Base-by-base conservation (phyloP, 352 stramenopile species). In the Thalassiosira mediterranea region DNA sequence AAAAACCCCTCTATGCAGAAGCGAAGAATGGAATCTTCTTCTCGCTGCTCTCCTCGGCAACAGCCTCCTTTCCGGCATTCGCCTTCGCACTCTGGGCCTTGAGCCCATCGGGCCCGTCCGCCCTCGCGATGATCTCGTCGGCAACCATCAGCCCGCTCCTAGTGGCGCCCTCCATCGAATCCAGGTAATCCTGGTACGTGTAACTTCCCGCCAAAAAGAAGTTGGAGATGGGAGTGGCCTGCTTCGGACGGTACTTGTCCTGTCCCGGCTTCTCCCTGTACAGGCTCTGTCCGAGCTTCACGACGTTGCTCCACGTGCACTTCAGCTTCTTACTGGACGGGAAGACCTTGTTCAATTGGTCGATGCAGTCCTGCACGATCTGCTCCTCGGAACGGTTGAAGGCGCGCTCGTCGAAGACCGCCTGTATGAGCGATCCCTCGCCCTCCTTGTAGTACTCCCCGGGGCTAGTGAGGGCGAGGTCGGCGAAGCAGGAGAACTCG, bases 121-220 rank as follows among this genome's bases (percentile, higher is more conserved):
- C 86, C 46, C 83, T 54, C n/a, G 77, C 81, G 66, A 96, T 91
- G 67, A 96, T 91, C 40, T 93, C 89, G 82, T 95, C 90, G 1
- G 92, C 92, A 26, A 91, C 89, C 81, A 95, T 92, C 23, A 96
- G 77, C 37, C 90, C 91, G 42, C 83, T 93, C 66, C 91, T 79
- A 5, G 92, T 96, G 5, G 92, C 92, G 38, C 92, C 92, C 69
- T 96, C 92, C 92, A 96, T 96, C 5, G 88, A 95, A 81, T 96
- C 92, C 47, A 96, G 78, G 72, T 96, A 96, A 83, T 96, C 92
- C 71, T 96, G 92, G 72, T 94, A 95, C 0, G 91, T 95, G 71
- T 95, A 95, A 19, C 83, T 92, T 28, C 92, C 92, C 4, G 90
- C 88, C 69, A 96, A 76, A 81, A 94, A 96, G 84, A 96, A 95